Conservation (phyloP, 495 filamentous ascomycete species). For the Tuber microsphaerosporum region DNA sequence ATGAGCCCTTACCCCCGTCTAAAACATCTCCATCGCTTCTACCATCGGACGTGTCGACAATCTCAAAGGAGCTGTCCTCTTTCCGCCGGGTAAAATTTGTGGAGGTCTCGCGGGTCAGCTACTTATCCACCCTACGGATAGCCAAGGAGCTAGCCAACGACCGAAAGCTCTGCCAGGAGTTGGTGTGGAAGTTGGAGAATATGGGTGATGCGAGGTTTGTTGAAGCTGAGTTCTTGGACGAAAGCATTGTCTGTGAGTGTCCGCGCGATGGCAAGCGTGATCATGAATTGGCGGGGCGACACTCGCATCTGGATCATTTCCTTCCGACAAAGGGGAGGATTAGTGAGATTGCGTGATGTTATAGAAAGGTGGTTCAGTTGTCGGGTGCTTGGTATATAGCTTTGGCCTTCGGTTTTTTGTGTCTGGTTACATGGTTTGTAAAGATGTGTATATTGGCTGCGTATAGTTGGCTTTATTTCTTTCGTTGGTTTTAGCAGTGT, state of each 20-base stretch:
- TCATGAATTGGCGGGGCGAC: neutral
- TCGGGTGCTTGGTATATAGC: neutral
- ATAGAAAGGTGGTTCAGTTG: neutral
- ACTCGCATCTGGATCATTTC: neutral
- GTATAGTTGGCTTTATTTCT: neutral
- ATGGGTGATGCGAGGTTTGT: neutral
- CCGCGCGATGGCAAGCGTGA: neutral
- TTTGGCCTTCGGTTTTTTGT: neutral
- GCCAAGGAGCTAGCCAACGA: neutral
- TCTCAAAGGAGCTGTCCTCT: neutral
- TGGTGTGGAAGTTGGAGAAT: neutral
- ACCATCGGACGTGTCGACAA: neutral
- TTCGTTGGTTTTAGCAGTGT: neutral
- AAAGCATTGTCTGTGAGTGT: neutral
- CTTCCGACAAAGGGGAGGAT: neutral
- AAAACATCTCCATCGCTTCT: neutral
- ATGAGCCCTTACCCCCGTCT: neutral
- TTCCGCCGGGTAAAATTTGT: slow-evolving; percentile 1
- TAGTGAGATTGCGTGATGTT: slow-evolving; percentile 1
- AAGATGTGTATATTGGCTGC: neutral
- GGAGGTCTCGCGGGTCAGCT: neutral
- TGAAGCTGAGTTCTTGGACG: neutral
- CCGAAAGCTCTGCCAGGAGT: neutral
- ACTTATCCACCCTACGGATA: neutral
- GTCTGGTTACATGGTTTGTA: neutral